Evolutionary conservation across 73 alveolate genomes (phyloP).

Genomic region (Tetrahymena elliotti): DNA sequence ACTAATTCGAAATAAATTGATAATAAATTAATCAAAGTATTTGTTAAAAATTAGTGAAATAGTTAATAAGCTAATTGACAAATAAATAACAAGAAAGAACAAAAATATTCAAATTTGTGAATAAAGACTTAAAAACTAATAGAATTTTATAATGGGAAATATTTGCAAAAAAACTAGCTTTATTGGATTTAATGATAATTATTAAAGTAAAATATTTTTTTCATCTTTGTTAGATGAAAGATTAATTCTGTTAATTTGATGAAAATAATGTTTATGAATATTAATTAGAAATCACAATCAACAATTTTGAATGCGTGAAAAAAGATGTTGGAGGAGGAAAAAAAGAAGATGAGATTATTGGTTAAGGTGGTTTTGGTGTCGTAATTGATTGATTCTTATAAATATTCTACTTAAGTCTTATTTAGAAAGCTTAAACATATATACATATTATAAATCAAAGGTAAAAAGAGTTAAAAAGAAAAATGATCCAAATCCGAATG

Average conservation of each 20-base stretch:
- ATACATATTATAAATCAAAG: neutral
- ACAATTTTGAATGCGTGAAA: neutral
- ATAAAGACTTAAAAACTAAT: no score
- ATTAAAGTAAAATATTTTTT: neutral
- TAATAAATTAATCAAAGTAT: neutral
- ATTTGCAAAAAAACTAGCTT: neutral
- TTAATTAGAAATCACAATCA: neutral
- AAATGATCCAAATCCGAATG: neutral
- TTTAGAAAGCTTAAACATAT: no score
- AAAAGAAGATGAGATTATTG: neutral
- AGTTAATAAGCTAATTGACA: neutral
- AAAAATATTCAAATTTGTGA: neutral
- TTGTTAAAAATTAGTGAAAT: neutral
- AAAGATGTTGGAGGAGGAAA: neutral
- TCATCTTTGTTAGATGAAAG: neutral
- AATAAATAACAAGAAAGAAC: no score
- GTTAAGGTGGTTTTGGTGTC: neutral
- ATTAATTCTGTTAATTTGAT: no score
- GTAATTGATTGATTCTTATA: neutral
- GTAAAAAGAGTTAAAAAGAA: neutral
- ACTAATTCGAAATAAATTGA: neutral
- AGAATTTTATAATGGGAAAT: neutral
- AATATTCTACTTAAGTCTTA: no score
- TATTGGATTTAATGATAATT: neutral
- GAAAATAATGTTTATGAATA: neutral